These are phyloP conservation scores for Sonneratia alba DNA, from an alignment of 345 rosid genomes.

Conservation along the genomic window DNA sequence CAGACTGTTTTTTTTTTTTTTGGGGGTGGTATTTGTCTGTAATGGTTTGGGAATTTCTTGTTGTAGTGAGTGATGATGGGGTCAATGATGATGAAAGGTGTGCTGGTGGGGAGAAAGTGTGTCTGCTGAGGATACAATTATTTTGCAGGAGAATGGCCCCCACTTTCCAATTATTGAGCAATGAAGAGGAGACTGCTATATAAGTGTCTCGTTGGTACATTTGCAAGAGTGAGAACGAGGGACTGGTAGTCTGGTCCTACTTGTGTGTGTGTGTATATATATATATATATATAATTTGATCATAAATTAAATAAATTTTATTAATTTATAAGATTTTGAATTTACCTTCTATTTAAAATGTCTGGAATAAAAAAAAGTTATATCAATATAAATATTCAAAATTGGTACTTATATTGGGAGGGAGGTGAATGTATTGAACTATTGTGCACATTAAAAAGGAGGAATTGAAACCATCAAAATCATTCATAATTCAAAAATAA, in stretches of 20 bases:
- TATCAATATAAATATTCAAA: no score
- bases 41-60: neutral
- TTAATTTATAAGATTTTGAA: no score
- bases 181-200: neutral
- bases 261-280: no score
- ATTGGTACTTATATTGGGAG: no score
- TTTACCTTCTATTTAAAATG: no score
- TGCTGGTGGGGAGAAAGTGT: neutral
- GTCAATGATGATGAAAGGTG: neutral
- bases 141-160: neutral
- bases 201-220: neutral
- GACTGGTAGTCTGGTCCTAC: neutral
- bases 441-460: no score
- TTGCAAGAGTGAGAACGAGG: neutral
- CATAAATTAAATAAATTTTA: no score
- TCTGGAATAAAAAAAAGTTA: no score
- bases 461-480: no score
- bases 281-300: no score
- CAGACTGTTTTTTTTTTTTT: neutral
- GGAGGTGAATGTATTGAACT: no score
- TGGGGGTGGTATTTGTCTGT: neutral
- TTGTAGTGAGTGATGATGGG: slow-evolving; percentile 1
- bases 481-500: no score
- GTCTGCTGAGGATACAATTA: neutral
- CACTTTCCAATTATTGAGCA: neutral